Evolutionary conservation across 169 alveolate species (phyloP).

Genomic region (Eimeria necatrix): DNA sequence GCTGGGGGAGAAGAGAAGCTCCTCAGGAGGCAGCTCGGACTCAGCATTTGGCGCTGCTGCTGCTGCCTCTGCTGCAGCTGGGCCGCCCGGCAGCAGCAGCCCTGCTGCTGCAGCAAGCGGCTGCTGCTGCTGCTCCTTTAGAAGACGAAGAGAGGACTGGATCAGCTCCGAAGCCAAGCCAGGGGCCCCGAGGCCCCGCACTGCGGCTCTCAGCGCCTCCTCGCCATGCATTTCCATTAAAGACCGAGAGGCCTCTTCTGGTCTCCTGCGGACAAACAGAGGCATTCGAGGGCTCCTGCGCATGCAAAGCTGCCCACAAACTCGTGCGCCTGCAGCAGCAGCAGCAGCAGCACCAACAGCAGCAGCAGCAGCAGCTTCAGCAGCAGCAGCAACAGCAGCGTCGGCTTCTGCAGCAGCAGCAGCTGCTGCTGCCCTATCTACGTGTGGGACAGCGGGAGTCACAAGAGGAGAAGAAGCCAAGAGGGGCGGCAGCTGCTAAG

Average conservation of each 20-base stretch:
- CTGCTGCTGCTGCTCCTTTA: neutral
- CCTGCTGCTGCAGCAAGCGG: conserved; percentile 20
- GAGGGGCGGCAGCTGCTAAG: neutral
- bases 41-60: neutral
- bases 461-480: neutral
- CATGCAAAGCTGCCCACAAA: neutral
- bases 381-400: neutral
- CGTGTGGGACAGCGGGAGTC: neutral
- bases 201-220: neutral
- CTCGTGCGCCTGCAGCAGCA: no score
- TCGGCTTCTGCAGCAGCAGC: neutral
- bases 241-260: conserved; percentile 35
- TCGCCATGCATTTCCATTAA: conserved; percentile 21
- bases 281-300: no score
- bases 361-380: no score
- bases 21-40: conserved; percentile 5
- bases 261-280: neutral
- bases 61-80: neutral
- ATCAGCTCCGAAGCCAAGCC: neutral
- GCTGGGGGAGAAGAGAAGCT: neutral
- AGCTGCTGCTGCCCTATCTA: neutral
- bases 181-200: neutral
- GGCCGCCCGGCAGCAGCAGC: neutral
- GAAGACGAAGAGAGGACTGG: neutral
- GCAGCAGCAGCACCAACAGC: no score